Percentiles rank a stretch among this genome's conserved stretches.
phyloP scores from a whole-genome alignment of 306 rosid genomes.

The Cucumis sativus region Cucumber_9930_V3 NC_026655.2:26779501-26780000 shows the following conservation, averaged over 20 bases:
- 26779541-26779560: neutral
- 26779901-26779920: slow-evolving; percentile 10
- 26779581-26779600: neutral
- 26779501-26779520: neutral
- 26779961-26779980: slow-evolving; percentile 63
- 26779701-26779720: neutral
- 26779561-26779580: neutral
- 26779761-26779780: neutral
- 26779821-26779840: neutral
- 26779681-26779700: neutral
- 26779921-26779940: slow-evolving; percentile 85
- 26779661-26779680: neutral
- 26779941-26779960: slow-evolving; percentile 75
- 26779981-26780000: slow-evolving; percentile 62
- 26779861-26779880: neutral
- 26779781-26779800: neutral
- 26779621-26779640: neutral
- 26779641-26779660: neutral
- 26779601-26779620: neutral
- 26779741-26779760: neutral
- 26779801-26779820: neutral
- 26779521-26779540: neutral
- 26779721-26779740: neutral
- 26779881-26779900: neutral
- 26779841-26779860: neutral